These are phyloP conservation scores for Trichoderma harzianum DNA, from an alignment of 2,329 filamentous ascomycete genomes.

Conservation along the genomic window DNA sequence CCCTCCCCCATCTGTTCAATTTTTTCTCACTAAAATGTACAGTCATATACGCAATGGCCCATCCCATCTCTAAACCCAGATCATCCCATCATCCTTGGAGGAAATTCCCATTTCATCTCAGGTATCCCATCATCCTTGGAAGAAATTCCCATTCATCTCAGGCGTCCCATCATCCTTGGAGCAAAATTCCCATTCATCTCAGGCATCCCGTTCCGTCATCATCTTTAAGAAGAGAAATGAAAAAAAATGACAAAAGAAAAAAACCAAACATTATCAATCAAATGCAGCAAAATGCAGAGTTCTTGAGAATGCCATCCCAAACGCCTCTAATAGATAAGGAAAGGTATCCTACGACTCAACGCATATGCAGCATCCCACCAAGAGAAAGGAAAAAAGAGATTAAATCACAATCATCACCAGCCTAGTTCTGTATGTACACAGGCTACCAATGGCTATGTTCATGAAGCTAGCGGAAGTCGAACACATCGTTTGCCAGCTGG, in stretches of 20 bases:
- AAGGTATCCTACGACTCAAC: slow-evolving; percentile 17
- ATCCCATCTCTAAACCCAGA: slow-evolving; percentile 27
- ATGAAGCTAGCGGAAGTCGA: neutral
- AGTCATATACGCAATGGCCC: slow-evolving; percentile 27
- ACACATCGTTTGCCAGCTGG: neutral
- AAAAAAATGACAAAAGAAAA: neutral
- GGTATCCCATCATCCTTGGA: neutral
- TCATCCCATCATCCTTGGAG: slow-evolving; percentile 11
- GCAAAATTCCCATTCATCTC: neutral
- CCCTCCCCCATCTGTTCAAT: neutral
- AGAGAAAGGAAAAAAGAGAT: neutral
- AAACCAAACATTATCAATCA: neutral
- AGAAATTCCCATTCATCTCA: neutral
- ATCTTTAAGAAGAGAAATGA: neutral
- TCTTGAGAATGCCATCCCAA: slow-evolving; percentile 18
- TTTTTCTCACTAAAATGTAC: slow-evolving; percentile 21
- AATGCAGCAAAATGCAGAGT: slow-evolving; percentile 16
- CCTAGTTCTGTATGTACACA: slow-evolving; percentile 9
- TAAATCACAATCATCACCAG: neutral
- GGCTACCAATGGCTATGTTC: neutral
- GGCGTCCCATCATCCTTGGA: neutral
- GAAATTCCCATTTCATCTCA: slow-evolving; percentile 2
- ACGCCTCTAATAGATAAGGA: slow-evolving; percentile 12
- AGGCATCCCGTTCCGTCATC: neutral
- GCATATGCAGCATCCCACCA: slow-evolving; percentile 17